Percentiles rank a stretch among this genome's conserved stretches.
Evolutionary conservation across 2,329 filamentous ascomycete genomes (phyloP).

Genomic region (Diaporthe aspalathi): DNA sequence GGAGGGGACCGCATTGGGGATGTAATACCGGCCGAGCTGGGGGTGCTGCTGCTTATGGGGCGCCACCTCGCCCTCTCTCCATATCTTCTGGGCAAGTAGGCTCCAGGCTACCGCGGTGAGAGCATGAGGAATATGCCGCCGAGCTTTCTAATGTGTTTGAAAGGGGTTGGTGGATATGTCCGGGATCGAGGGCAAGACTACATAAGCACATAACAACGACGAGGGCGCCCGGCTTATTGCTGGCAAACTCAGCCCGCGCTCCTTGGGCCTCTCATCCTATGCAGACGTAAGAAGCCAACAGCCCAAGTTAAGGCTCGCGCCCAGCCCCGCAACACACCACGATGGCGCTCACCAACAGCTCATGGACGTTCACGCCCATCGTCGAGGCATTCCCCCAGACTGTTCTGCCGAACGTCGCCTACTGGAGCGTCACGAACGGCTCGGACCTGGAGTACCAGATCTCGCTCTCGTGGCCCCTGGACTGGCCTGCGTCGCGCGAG

Average conservation of each 20-base stretch:
- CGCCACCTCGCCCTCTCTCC: background rate
- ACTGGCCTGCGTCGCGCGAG: conserved; percentile 33
- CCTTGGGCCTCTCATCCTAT: background rate
- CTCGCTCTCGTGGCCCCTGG: conserved; percentile 40
- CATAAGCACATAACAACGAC: conserved; percentile 3
- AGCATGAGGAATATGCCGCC: conserved; percentile 9
- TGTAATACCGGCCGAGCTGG: background rate
- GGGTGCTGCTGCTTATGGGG: background rate
- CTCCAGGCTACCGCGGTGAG: background rate
- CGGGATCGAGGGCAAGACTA: background rate
- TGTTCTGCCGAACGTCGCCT: conserved; percentile 38
- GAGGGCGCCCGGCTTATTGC: background rate
- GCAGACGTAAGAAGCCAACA: background rate
- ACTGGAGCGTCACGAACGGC: conserved; percentile 40
- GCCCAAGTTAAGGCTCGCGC: background rate
- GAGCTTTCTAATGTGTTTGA: background rate
- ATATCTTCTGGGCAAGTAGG: background rate
- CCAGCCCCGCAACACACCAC: background rate
- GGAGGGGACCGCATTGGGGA: background rate
- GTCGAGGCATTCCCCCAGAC: conserved; percentile 35
- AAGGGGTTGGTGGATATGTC: background rate
- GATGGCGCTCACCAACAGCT: conserved; percentile 41
- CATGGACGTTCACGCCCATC: conserved; percentile 40
- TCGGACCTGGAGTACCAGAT: conserved; percentile 38
- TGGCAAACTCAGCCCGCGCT: background rate